A percentile compares a stretch with the other conserved stretches of the same genome.
Evolutionary conservation across 768 basidiomycete species (phyloP).

Genomic region (Epithele typhae): DNA sequence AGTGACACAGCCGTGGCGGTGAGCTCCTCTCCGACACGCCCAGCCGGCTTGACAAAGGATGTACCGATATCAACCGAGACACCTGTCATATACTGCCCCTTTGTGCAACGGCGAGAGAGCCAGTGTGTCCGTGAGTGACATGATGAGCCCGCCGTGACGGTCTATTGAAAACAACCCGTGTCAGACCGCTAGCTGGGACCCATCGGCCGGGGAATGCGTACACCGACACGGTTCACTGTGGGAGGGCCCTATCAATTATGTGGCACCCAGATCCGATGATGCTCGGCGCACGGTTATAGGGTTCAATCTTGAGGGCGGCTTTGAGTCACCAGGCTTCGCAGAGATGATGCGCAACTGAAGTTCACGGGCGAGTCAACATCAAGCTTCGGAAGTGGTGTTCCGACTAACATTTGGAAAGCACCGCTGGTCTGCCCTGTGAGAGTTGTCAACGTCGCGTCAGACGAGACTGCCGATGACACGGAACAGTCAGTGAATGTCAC

Average conservation of each 20-base stretch:
- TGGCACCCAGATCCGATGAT: background rate
- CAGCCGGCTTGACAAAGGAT: conserved; percentile 74
- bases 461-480: background rate
- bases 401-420: conserved; percentile 72
- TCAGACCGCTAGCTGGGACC: background rate
- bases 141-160: conserved; percentile 79
- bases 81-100: conserved; percentile 84
- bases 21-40: conserved; percentile 64
- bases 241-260: too few relatives aligned
- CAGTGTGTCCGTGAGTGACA: conserved; percentile 79
- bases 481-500: conserved; percentile 29
- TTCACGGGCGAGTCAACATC: background rate
- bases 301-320: conserved; percentile 67
- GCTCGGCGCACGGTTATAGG: conserved; percentile 57
- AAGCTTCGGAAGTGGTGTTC: background rate
- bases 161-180: too few relatives aligned
- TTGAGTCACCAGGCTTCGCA: conserved; percentile 71
- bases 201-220: conserved; percentile 24
- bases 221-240: conserved; percentile 79
- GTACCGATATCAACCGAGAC: conserved; percentile 80
- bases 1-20: conserved; percentile 61
- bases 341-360: conserved; percentile 56
- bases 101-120: conserved; percentile 77
- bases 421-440: conserved; percentile 68
- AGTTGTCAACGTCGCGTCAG: background rate